A percentile compares a stretch with the other conserved stretches of the same genome.
These are phyloP conservation scores for Mycena rebaudengoi DNA, from an alignment of 768 basidiomycete genomes.

Conservation along the genomic window DNA sequence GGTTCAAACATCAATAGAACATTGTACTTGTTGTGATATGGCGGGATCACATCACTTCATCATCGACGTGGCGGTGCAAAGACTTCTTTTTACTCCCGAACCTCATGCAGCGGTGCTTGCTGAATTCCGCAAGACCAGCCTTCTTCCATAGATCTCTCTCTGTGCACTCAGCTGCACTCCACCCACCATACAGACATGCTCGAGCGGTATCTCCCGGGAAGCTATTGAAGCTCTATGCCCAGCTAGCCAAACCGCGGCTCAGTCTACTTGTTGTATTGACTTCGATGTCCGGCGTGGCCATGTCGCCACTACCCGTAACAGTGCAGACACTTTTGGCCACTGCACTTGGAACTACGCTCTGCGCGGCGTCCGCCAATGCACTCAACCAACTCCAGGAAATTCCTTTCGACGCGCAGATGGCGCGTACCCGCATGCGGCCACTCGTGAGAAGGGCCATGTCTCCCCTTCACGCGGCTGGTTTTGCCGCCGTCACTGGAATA, in stretches of 20 bases:
- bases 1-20: no score
- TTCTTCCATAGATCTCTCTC: conserved; percentile 18
- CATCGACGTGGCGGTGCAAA: conserved; percentile 15
- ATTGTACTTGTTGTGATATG: no score
- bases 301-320: conserved; percentile 88
- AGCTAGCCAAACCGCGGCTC: conserved; percentile 87
- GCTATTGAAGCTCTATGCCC: conserved; percentile 73
- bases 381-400: conserved; percentile 95
- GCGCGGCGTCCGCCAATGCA: conserved; percentile 92
- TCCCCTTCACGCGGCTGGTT: conserved; percentile 83
- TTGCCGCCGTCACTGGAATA: conserved; percentile 79
- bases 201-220: conserved; percentile 57
- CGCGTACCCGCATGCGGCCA: conserved; percentile 86
- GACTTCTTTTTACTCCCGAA: neutral
- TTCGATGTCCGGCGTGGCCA: conserved; percentile 90
- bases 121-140: conserved; percentile 3
- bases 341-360: conserved; percentile 88
- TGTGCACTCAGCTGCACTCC: conserved; percentile 18
- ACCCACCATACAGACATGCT: conserved; percentile 42
- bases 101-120: conserved; percentile 19
- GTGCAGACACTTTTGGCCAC: conserved; percentile 87
- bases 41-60: neutral
- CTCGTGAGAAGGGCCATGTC: conserved; percentile 87
- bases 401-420: conserved; percentile 97
- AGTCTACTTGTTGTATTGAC: conserved; percentile 87